Evolutionary conservation across 83 land plant genomes (phyloP).

Genomic region (Diphasiastrum complanatum): DNA sequence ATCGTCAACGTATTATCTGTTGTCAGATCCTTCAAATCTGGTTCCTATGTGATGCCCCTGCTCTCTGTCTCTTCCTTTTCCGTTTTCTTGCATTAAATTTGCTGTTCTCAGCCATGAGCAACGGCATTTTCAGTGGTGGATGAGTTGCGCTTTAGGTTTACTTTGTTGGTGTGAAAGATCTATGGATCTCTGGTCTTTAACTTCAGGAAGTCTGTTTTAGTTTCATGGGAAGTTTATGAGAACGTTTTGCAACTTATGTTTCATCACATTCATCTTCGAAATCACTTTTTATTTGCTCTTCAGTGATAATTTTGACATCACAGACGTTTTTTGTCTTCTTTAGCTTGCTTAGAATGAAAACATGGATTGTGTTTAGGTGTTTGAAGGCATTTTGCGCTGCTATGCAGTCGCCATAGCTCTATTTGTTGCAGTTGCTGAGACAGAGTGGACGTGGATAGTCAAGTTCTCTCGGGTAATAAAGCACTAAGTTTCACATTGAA

Average conservation of each 20-base stretch:
- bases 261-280: not conserved
- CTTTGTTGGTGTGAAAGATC: not conserved
- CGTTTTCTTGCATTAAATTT: not conserved
- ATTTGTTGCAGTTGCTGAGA: constrained; percentile 78
- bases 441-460: constrained; percentile 72
- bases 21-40: constrained; percentile 52
- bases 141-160: too few relatives aligned
- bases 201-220: too few relatives aligned
- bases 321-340: constrained; percentile 1
- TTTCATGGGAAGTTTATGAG: too few relatives aligned
- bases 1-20: constrained; percentile 72
- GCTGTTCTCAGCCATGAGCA: not conserved
- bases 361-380: constrained; percentile 38
- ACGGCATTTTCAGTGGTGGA: not conserved
- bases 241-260: too few relatives aligned
- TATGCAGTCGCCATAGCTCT: constrained; percentile 70
- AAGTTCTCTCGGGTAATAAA: constrained; percentile 53
- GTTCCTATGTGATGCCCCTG: constrained; percentile 39
- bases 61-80: not conserved
- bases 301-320: not conserved
- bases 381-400: constrained; percentile 83
- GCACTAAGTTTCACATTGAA: not conserved
- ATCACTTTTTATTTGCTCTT: not conserved
- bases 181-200: too few relatives aligned
- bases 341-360: not conserved